Base-by-base conservation (phyloP, 2,329 filamentous ascomycete genomes). In the Exophiala dermatitidis region DNA sequence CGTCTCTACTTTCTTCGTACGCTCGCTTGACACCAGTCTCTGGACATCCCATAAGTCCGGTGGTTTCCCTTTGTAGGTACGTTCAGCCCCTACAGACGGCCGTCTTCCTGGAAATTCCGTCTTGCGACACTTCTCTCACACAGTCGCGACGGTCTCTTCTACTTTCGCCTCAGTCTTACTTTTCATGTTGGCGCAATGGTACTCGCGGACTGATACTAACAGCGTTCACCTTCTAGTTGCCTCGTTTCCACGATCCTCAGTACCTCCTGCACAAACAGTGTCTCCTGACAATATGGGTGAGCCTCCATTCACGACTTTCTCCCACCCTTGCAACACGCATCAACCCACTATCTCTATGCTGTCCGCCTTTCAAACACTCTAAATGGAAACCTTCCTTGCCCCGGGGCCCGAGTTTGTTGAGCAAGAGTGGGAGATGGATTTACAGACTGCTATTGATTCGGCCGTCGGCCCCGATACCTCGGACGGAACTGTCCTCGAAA, bases 221-320 rank as follows among this genome's bases (percentile, higher is more conserved):
- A 37, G 41, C 9, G 33, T 50, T 42, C 44, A 34, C 38, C 19
- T 46, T 12, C 29, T 46, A 57, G 54, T 46, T 53, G 38, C 45
- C 47, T 40, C 54, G 44, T n/a, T 41, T 50, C 37, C 43, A 43
- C 30, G 28, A 38, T 53, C 40, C 36, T 53, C 40, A 43, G 48
- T 57, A 52, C 50, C 46, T 42, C 41, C 49, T 50, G 44, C 48
- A 53, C 51, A 48, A 56, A 29, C 42, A 30, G 31, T 29, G 29
- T 52, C 42, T n/a, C 46, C 50, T 54, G 50, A 54, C 54, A 47
- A 54, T 40, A 59, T 59, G 57, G 54, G 57, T 57, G 55, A 57
- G 55, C 51, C 43, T 48, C 50, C 50, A 5, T 32, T 53, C 50
- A 48, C 51, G 19, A 32, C 29, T 50, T 41, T 33, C 31, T 30